A percentile compares a stretch with the other conserved stretches of the same genome.
Conservation (phyloP, 495 filamentous ascomycete species). For the Aspergillus sparsus region DNA sequence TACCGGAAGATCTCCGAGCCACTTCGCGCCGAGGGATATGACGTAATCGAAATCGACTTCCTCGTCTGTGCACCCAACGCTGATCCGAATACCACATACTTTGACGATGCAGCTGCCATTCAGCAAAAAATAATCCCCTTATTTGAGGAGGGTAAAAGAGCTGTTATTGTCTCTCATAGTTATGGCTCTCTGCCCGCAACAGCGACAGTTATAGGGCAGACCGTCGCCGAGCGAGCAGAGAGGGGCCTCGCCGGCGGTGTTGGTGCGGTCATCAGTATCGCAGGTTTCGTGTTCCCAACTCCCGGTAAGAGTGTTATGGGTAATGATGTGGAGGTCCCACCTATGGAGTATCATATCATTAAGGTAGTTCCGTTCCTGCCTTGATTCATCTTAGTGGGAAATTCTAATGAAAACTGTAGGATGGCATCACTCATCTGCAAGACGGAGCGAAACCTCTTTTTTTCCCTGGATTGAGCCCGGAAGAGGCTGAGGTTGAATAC, state of each 20-base stretch:
- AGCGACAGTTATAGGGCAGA: constrained; percentile 9
- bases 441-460: neutral
- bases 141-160: constrained; percentile 18
- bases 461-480: neutral
- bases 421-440: neutral
- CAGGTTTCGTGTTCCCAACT: constrained; percentile 20
- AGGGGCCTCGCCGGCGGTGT: constrained; percentile 20
- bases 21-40: constrained; percentile 15
- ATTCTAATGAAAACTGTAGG: neutral
- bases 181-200: constrained; percentile 19
- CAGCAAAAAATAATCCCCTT: constrained; percentile 15
- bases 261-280: constrained; percentile 16
- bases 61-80: constrained; percentile 11
- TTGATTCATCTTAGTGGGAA: no score
- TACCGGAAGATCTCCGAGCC: constrained; percentile 19
- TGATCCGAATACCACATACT: constrained; percentile 11
- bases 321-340: constrained; percentile 10
- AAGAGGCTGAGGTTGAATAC: neutral
- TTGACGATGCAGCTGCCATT: constrained; percentile 7
- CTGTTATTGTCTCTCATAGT: constrained; percentile 22
- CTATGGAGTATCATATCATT: constrained; percentile 15
- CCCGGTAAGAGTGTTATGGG: constrained; percentile 16
- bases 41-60: constrained; percentile 15
- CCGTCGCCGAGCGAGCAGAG: constrained; percentile 17
- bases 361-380: constrained; percentile 3